Conservation (phyloP, 306 rosid species). For the Castanea sativa region DNA sequence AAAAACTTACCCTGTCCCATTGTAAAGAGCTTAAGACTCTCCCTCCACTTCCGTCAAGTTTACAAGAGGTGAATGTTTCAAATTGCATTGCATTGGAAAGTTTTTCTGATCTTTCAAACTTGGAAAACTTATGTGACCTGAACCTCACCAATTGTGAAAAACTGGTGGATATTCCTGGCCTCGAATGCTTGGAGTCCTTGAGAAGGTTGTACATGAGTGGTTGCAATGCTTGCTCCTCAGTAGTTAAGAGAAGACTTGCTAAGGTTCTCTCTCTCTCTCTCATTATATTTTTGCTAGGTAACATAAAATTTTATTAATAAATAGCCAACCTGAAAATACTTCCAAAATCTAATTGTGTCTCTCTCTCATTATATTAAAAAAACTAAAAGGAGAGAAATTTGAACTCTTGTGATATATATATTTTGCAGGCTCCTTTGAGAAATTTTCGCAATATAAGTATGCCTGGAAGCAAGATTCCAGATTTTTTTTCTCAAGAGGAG, state of each 20-base stretch:
- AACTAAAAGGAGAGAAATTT: neutral
- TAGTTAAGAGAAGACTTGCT: slow-evolving; percentile 40
- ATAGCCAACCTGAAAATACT: too few relatives aligned
- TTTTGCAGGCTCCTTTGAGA: slow-evolving; percentile 53
- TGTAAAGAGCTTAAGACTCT: slow-evolving; percentile 46
- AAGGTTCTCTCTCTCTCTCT: slow-evolving; percentile 38
- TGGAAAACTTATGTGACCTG: slow-evolving; percentile 40
- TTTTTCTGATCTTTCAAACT: slow-evolving; percentile 47
- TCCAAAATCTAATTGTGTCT: neutral
- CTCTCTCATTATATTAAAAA: neutral
- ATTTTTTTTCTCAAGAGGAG: slow-evolving; percentile 46
- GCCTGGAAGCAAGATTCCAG: slow-evolving; percentile 62
- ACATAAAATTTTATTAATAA: too few relatives aligned
- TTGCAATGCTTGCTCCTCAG: slow-evolving; percentile 49
- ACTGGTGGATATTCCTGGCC: slow-evolving; percentile 58
- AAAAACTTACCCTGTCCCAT: slow-evolving; percentile 29
- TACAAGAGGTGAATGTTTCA: slow-evolving; percentile 38
- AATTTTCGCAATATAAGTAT: slow-evolving; percentile 47
- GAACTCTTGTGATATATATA: neutral
- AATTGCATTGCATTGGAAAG: slow-evolving; percentile 46
- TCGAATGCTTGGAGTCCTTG: slow-evolving; percentile 58
- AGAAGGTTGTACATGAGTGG: slow-evolving; percentile 45
- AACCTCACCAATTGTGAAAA: slow-evolving; percentile 56
- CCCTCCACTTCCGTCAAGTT: slow-evolving; percentile 68
- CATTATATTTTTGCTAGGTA: too few relatives aligned